These are phyloP conservation scores for Fistulinella cinereoalba DNA, from an alignment of 1,284 basidiomycete genomes.

Conservation along the genomic window DNA sequence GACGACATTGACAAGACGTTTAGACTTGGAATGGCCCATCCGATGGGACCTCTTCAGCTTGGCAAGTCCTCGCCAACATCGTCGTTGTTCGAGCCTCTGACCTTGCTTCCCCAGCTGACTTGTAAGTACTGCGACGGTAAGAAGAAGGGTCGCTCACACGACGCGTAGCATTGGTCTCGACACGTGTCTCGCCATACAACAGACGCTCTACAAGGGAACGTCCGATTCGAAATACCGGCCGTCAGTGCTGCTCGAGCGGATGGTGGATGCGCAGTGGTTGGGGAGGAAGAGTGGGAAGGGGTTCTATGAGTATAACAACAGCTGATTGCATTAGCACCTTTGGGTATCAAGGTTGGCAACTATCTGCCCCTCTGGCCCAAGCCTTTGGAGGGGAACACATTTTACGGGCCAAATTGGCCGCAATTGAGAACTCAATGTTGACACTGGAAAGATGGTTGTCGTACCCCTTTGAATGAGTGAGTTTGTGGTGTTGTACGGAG, in stretches of 20 bases:
- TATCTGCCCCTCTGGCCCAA: too few species aligned
- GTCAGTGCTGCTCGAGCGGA: constrained; percentile 83
- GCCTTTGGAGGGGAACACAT: too few species aligned
- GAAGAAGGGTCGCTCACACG: constrained; percentile 3
- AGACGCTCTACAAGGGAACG: constrained; percentile 85
- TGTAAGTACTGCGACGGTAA: constrained; percentile 49
- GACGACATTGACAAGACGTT: constrained; percentile 97
- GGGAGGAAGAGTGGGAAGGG: constrained; percentile 91
- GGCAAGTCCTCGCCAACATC: constrained; percentile 40
- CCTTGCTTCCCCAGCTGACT: constrained; percentile 57
- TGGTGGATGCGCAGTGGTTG: constrained; percentile 96
- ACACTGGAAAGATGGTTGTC: too few species aligned
- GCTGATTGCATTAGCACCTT: constrained; percentile 1
- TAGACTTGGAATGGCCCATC: constrained; percentile 92
- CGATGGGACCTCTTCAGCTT: constrained; percentile 89
- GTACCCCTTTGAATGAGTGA: too few species aligned
- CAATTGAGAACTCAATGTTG: too few species aligned
- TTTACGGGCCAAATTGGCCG: too few species aligned
- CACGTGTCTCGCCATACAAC: constrained; percentile 87
- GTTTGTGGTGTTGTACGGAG: too few species aligned
- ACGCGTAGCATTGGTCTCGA: constrained; percentile 84
- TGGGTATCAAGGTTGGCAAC: too few species aligned
- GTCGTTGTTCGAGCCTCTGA: constrained; percentile 1
- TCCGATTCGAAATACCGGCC: constrained; percentile 98
- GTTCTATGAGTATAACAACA: constrained; percentile 72